Base-by-base conservation (phyloP, 106 monocot genomes). In the Dendrobium officinale region DNA sequence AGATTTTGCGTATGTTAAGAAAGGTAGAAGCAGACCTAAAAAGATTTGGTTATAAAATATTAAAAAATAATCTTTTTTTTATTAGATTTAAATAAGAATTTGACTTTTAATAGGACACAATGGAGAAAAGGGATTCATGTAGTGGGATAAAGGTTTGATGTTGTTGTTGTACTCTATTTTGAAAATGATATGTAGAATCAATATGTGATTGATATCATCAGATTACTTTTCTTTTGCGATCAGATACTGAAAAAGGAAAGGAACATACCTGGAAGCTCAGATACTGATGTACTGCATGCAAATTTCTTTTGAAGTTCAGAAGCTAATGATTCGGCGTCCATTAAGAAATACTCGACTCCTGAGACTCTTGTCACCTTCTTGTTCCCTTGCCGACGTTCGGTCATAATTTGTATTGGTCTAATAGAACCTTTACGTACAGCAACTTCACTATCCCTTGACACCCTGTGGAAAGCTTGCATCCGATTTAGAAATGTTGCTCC, bases 281-380 rank as follows among this genome's bases (percentile, higher is more conserved):
- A 85, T 56, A 90, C 83, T 6, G 99, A 81, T 75, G 99, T 99
- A 81, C 99, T 99, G 82, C 99, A 99, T 18, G 99, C 99, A 85
- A 99, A 99, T 81, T 99, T 99, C 88, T 95, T 99, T 80, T 99
- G 99, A 9, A 99, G 81, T 77, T 99, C 95, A 31, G 95, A 91
- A 40, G 95, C 92, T 54, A 99, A 79, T 16, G 84, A 83, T 51
- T 99, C 99, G 37, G 99, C 88, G 77, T 93, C 91, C 84, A 99
- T 72, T 75, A 99, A 87, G 76, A 99, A 99, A 54, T 88, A 83
- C 55, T 99, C 99, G 40, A 99, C 6, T 19, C 99, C 95, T 27
- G 95, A 91, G 27, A 98, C 85, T 66, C 85, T 88, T 15, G 99
- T 99, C 80, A 99, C 88, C 79, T 99, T 99, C 88, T 99, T 99